Evolutionary conservation across 2,329 filamentous ascomycete species (phyloP).

Genomic region (Aspergillus candidus): DNA sequence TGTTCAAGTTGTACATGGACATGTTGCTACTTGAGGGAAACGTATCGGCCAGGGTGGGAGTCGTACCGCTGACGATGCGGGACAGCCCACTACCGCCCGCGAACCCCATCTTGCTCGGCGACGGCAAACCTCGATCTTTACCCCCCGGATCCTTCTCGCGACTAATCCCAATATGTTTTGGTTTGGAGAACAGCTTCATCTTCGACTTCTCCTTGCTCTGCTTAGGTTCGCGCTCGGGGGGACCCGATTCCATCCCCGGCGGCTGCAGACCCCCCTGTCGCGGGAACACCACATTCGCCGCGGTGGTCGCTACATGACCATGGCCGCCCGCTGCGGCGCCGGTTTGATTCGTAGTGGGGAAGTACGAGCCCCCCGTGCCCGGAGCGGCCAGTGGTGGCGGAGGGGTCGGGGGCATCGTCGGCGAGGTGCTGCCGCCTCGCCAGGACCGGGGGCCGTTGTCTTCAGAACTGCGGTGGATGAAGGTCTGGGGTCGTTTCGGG

Average conservation of each 20-base stretch:
- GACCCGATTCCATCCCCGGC: slow-evolving; percentile 19
- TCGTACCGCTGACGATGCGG: slow-evolving; percentile 54
- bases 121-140: slow-evolving; percentile 51
- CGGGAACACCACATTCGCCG: slow-evolving; percentile 58
- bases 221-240: slow-evolving; percentile 42
- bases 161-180: slow-evolving; percentile 59
- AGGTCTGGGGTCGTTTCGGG: slow-evolving; percentile 52
- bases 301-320: slow-evolving; percentile 53
- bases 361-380: slow-evolving; percentile 15
- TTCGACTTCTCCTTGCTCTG: slow-evolving; percentile 56
- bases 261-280: slow-evolving; percentile 38
- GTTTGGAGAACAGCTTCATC: slow-evolving; percentile 64
- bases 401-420: slow-evolving; percentile 26
- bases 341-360: slow-evolving; percentile 31
- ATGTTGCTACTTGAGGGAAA: slow-evolving; percentile 45
- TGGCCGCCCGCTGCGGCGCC: slow-evolving; percentile 45
- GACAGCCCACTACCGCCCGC: slow-evolving; percentile 48
- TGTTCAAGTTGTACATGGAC: slow-evolving; percentile 56
- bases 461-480: slow-evolving; percentile 30
- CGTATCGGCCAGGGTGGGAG: slow-evolving; percentile 53
- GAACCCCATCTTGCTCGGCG: slow-evolving; percentile 52
- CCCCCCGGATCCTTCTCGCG: slow-evolving; percentile 48
- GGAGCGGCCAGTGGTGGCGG: slow-evolving; percentile 19
- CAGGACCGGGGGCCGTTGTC: slow-evolving; percentile 27
- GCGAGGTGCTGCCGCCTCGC: slow-evolving; percentile 31